Evolutionary conservation across 1,284 basidiomycete species (phyloP), one percentile per base, ranked within the genome.

Genomic region (Phellopilus nigrolimitatus): DNA sequence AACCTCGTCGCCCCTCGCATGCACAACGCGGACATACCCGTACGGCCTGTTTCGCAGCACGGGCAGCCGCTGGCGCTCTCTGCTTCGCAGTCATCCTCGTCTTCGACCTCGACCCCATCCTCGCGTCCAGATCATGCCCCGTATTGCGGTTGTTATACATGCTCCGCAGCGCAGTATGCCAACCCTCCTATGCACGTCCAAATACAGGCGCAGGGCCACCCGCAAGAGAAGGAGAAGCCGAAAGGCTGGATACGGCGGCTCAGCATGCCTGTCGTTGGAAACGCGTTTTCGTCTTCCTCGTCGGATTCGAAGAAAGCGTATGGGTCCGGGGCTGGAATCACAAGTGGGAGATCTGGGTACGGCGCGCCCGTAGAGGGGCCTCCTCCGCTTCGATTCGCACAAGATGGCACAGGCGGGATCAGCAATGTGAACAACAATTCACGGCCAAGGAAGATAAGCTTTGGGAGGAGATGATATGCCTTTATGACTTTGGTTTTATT

Each of bases 191-290:
- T 17, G 36, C 54, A 33, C 33, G 42, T 42, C 8, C 43, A 31
- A 41, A 37, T 48, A 44, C 48, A 15, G 45, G 44, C 50, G 25
- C 50, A 48, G 46, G 72, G 74, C 10, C 9, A 30, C 12, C 70
- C 67, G 21, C 50, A 47, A 12, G 45, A 52, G 28, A 52, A 40
- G 36, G 77, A 81, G 58, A 84, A 82, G 57, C 73, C 79, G 7
- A 84, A 77, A 58, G 76, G 82, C 0, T 89, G 87, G 86, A 85
- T 88, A 56, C 69, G 84, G 33, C 70, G 86, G 49, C 63, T 89
- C 53, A 89, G 86, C 59, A 86, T 88, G 84, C 85, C 86, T 1
- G 77, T 76, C 1, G 75, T 80, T 22, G 70, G 71, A 17, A 73
- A 73, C 49, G 74, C 79, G 17, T 80, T 84, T 59, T 73, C 71